Conservation (phyloP, 164 flowering plant genomes). For the Santalum album region DNA sequence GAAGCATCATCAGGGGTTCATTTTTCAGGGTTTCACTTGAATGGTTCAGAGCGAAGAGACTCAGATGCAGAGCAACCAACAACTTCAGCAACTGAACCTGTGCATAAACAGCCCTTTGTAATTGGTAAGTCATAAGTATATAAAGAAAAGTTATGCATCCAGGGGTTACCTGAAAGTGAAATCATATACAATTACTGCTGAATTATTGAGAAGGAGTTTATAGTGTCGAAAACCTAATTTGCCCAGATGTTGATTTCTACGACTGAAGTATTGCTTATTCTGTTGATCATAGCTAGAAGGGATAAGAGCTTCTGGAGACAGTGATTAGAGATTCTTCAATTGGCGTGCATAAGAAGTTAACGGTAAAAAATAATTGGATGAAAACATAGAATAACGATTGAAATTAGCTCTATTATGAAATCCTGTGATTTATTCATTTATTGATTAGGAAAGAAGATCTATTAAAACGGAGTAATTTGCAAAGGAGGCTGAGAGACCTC, state of each 20-base stretch:
- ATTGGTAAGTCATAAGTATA: slow-evolving; percentile 44
- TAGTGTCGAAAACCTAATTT: no score
- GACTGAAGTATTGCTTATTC: not conserved
- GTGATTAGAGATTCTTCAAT: not conserved
- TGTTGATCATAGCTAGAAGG: not conserved
- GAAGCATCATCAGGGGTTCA: slow-evolving; percentile 78
- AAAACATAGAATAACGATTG: no score
- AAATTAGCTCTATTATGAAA: no score
- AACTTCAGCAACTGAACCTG: slow-evolving; percentile 42
- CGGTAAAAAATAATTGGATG: no score
- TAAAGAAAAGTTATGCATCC: not conserved
- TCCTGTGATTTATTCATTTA: no score
- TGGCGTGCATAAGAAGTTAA: not conserved
- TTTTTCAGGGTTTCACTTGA: slow-evolving; percentile 84
- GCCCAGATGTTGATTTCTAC: not conserved
- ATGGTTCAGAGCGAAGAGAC: slow-evolving; percentile 33
- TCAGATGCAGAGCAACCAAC: slow-evolving; percentile 39
- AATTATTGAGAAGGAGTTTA: no score
- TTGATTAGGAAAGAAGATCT: no score
- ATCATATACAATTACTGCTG: no score
- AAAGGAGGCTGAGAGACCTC: no score
- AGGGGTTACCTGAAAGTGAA: not conserved
- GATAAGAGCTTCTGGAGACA: not conserved
- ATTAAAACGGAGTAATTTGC: no score
- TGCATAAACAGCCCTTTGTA: slow-evolving; percentile 68